phyloP scores from a whole-genome alignment of 2,329 filamentous ascomycete genomes.

The Colletotrichum sp. region DNA sequence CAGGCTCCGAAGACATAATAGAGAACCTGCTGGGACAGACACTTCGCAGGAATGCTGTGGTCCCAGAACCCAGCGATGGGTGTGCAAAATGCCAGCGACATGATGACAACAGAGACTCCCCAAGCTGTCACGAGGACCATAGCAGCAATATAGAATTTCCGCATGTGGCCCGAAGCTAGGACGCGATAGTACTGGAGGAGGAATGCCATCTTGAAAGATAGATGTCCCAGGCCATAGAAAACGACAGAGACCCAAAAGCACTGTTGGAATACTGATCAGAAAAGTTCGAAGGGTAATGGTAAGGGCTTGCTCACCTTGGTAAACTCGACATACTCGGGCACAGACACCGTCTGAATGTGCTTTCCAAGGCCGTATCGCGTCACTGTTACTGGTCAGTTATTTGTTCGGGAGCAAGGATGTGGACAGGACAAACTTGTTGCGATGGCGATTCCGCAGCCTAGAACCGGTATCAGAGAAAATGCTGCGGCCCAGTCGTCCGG shows the following conservation, averaged over 20 bases:
- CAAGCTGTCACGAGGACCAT: slow-evolving; percentile 29
- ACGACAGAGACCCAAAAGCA: slow-evolving; percentile 33
- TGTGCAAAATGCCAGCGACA: slow-evolving; percentile 26
- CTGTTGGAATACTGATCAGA: slow-evolving; percentile 14
- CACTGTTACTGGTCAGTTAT: background rate
- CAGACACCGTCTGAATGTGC: slow-evolving; percentile 7
- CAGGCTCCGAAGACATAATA: slow-evolving; percentile 27
- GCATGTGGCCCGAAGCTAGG: slow-evolving; percentile 28
- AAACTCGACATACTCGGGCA: background rate
- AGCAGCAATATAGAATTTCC: slow-evolving; percentile 27
- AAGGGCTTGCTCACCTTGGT: slow-evolving; percentile 3
- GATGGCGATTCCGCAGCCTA: background rate
- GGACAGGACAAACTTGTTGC: background rate
- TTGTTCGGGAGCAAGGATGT: no score
- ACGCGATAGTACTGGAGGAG: slow-evolving; percentile 41
- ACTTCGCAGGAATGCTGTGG: slow-evolving; percentile 18
- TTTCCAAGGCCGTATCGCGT: slow-evolving; percentile 23
- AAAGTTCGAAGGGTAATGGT: background rate
- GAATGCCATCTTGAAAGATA: slow-evolving; percentile 37
- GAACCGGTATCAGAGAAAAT: slow-evolving; percentile 19
- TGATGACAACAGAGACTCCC: slow-evolving; percentile 28
- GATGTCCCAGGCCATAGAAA: slow-evolving; percentile 32
- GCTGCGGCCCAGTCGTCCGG: slow-evolving; percentile 29
- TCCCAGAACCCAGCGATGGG: slow-evolving; percentile 33
- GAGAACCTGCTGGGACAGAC: slow-evolving; percentile 22